Evolutionary conservation across 78 protist genomes (phyloP), one percentile per base, ranked within the genome.

Genomic region (Dictyostelium citrinum): DNA sequence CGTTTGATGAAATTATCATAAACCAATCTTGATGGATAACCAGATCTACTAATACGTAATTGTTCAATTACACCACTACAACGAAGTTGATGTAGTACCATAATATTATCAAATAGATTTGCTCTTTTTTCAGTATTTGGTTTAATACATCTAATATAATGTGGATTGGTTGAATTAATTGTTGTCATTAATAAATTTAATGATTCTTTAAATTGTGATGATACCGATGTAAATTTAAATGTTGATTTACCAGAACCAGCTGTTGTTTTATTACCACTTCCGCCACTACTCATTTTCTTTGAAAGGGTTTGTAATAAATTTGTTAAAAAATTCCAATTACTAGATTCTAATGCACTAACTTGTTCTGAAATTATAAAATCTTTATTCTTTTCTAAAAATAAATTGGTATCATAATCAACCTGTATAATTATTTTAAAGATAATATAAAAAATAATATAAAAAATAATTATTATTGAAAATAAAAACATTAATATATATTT

Each of bases 131-230:
- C 70, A n/a, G 61, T 79, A 91, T 97, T 96, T 16, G 99, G 99
- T 78, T 97, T 97, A 46, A 98, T 81, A 81, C 99, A 98, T 64
- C 99, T 91, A n/a, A 98, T 95, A 70, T 94, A 98, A 60, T 96
- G 97, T n/a, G 99, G 99, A 33, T 58, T 60, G 11, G 98, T 95
- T 39, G n/a, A 12, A 70, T 95, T 90, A 37, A 97, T 95, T 2
- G 83, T 61, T 14, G 77, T 58, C 97, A 96, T 92, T 27, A 97
- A 81, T 11, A 31, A 43, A 33, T 72, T 79, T 41, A 97, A 70
- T 68, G 93, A 88, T n/a, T 88, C 93, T 67, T 88, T 88, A n/a
- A 88, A 88, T 64, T 88, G 93, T 7, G 84, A 43, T 27, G 93
- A 74, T 1, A 88, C 93, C 14, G 93, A 88, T 24, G 60, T 14